A percentile compares a stretch with the other conserved stretches of the same genome.
These are phyloP conservation scores for Pseudogymnoascus sp. DNA, from an alignment of 2,329 filamentous ascomycete species.

Conservation along the genomic window DNA sequence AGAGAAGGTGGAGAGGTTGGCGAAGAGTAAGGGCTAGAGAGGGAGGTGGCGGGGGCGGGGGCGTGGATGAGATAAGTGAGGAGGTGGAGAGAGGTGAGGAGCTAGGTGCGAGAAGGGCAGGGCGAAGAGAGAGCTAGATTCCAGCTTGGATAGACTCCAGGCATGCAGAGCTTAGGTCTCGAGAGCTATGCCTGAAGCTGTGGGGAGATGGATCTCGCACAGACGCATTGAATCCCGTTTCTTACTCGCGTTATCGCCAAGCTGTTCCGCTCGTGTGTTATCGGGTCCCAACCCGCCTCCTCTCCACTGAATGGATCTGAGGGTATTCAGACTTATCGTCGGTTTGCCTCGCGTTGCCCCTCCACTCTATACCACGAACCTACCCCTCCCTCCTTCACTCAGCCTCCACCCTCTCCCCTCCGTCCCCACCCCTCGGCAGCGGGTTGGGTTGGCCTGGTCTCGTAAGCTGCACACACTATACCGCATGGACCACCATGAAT, in stretches of 20 bases:
- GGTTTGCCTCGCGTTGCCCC: not conserved
- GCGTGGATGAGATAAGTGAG: too few relatives aligned
- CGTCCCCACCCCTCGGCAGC: not conserved
- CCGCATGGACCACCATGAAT: not conserved
- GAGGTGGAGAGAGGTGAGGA: not conserved
- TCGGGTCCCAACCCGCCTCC: not conserved
- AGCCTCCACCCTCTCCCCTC: not conserved
- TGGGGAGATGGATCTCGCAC: not conserved
- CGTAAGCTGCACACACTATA: not conserved
- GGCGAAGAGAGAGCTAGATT: not conserved
- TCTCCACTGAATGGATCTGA: not conserved
- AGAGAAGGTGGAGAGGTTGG: conserved; percentile 14
- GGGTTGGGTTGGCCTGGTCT: not conserved
- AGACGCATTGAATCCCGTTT: not conserved
- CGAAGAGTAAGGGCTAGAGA: conserved; percentile 23
- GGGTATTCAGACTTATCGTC: not conserved
- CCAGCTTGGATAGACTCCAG: too few relatives aligned
- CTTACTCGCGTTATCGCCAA: not conserved
- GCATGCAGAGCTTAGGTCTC: not conserved
- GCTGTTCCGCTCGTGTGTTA: not conserved
- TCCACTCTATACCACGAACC: not conserved
- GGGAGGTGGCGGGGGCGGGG: not conserved
- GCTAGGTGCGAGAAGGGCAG: not conserved
- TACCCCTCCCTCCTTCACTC: not conserved
- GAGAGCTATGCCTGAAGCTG: not conserved